A percentile compares a stretch with the other conserved stretches of the same genome.
Evolutionary conservation across 129 eudicot genomes (phyloP).

Genomic region (Lactuca saligna): DNA sequence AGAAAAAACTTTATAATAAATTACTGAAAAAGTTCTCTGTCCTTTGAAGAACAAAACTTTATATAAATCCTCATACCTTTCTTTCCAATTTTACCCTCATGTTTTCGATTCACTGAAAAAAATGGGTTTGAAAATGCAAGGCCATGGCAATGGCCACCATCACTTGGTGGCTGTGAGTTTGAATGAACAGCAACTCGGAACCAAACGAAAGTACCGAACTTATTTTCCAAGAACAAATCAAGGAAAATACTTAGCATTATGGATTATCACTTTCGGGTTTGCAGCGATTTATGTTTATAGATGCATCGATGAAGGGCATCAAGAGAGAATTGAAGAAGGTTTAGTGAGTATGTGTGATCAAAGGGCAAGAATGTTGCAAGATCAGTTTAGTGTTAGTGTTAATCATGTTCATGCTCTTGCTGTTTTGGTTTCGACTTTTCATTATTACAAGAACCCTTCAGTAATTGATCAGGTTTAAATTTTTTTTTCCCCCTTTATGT

Average conservation of each 20-base stretch:
- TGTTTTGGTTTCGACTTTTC: constrained; percentile 76
- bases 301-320: constrained; percentile 48
- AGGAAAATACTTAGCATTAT: constrained; percentile 35
- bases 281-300: constrained; percentile 33
- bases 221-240: constrained; percentile 40
- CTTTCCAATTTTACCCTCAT: constrained; percentile 17
- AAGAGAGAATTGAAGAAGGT: constrained; percentile 61
- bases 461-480: constrained; percentile 77
- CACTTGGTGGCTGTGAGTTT: constrained; percentile 61
- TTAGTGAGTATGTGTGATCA: constrained; percentile 84
- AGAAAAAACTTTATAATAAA: constrained; percentile 32
- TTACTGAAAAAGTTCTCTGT: constrained; percentile 46
- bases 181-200: constrained; percentile 51
- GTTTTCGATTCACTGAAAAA: neutral
- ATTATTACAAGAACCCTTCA: constrained; percentile 66
- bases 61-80: constrained; percentile 22
- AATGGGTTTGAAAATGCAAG: constrained; percentile 58
- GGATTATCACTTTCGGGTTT: constrained; percentile 38
- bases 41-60: constrained; percentile 30
- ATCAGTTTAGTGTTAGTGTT: constrained; percentile 76
- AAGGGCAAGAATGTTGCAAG: constrained; percentile 88
- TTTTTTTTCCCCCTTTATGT: neutral
- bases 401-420: constrained; percentile 93
- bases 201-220: constrained; percentile 41
- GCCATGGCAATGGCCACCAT: constrained; percentile 37